Evolutionary conservation across 176 grass and related monocot species (phyloP).

Genomic region (Carex cristatella): DNA sequence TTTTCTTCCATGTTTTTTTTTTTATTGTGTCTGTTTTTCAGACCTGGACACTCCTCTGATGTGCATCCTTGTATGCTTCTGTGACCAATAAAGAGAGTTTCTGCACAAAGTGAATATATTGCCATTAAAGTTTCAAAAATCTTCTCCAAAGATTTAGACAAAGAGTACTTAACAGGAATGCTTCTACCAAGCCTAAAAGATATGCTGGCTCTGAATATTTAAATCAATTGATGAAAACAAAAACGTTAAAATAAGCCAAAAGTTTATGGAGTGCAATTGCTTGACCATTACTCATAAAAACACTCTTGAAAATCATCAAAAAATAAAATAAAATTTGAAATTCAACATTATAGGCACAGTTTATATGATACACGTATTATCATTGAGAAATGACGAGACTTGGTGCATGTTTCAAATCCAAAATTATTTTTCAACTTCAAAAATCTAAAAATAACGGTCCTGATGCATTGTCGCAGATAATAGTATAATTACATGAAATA

Average conservation of each 20-base stretch:
- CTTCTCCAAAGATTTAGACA: not conserved
- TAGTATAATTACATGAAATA: not conserved
- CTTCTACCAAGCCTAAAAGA: not conserved
- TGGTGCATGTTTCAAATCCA: not conserved
- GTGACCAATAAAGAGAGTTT: conserved; percentile 84
- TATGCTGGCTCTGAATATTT: not conserved
- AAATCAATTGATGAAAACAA: not conserved
- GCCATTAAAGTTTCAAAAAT: not conserved
- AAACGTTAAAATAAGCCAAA: not conserved
- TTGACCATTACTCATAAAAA: not conserved
- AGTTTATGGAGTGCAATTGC: not conserved
- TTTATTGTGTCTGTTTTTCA: conserved; percentile 5
- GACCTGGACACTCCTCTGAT: conserved; percentile 82
- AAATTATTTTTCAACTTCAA: not conserved
- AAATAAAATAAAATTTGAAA: not conserved
- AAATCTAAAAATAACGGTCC: not conserved
- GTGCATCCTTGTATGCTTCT: conserved; percentile 92
- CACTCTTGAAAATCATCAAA: not conserved
- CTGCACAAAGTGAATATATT: conserved; percentile 31
- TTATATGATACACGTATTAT: not conserved
- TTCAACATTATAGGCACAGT: not conserved
- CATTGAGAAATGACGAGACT: not conserved
- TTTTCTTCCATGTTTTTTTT: not conserved
- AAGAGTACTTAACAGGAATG: not conserved
- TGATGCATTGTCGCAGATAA: not conserved